phyloP scores from a whole-genome alignment of 2,329 filamentous ascomycete species.

The Scedosporium dehoogii region DNA sequence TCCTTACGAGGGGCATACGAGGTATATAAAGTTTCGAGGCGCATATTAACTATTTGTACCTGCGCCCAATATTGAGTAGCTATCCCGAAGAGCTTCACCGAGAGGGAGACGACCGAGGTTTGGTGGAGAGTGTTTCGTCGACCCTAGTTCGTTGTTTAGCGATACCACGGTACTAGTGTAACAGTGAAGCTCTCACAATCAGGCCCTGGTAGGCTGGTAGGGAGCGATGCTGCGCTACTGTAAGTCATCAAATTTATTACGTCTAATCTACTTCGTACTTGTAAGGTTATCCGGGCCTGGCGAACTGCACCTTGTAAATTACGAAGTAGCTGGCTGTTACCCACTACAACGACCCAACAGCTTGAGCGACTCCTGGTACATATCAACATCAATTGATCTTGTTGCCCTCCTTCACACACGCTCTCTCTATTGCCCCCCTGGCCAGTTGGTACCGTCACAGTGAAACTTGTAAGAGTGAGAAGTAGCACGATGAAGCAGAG shows the following conservation, averaged over 20 bases:
- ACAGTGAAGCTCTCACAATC: no score
- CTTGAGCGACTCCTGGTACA: no score
- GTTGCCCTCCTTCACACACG: neutral
- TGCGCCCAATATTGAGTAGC: slow-evolving; percentile 1
- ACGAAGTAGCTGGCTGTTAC: no score
- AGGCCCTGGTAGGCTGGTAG: no score
- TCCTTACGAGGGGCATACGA: no score
- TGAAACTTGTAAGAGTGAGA: neutral
- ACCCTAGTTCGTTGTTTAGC: neutral
- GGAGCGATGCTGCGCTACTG: neutral
- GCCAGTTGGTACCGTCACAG: neutral
- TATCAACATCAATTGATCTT: no score
- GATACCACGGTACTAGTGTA: neutral
- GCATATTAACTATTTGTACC: neutral
- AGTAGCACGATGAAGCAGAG: neutral
- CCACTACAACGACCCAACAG: no score
- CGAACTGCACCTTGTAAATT: no score
- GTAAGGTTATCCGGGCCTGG: no score
- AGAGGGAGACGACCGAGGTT: neutral
- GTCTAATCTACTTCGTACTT: no score
- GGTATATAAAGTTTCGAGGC: neutral
- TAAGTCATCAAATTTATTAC: neutral
- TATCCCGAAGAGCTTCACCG: slow-evolving; percentile 4
- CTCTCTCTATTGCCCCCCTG: no score
- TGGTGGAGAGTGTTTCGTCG: neutral